A percentile compares a stretch with the other conserved stretches of the same genome.
phyloP scores from a whole-genome alignment of 805 yeast genomes.

The Cyberlindnera japonica region DNA sequence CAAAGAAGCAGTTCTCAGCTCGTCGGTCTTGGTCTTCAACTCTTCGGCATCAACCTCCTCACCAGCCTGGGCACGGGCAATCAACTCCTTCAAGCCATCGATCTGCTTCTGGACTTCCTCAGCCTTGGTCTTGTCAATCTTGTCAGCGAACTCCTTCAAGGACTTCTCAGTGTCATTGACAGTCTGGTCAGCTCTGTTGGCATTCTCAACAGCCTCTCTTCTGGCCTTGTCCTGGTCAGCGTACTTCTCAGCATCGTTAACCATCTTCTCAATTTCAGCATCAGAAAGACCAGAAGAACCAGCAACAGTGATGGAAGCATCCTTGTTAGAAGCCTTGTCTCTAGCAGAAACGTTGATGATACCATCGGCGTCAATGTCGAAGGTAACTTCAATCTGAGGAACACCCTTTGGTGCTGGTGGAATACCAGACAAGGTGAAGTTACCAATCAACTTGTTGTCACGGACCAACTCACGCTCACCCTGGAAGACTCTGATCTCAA shows the following conservation, averaged over 20 bases:
- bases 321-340: constrained; percentile 79
- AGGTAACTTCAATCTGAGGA: constrained; percentile 74
- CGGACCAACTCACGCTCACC: constrained; percentile 82
- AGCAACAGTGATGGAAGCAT: constrained; percentile 64
- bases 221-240: constrained; percentile 54
- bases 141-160: constrained; percentile 69
- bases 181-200: constrained; percentile 80
- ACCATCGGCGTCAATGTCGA: constrained; percentile 48
- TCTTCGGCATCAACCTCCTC: constrained; percentile 55
- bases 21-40: constrained; percentile 77
- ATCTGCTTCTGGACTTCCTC: constrained; percentile 40
- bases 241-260: constrained; percentile 57
- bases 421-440: constrained; percentile 67
- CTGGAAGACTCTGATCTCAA: constrained; percentile 94
- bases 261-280: constrained; percentile 56
- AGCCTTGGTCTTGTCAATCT: constrained; percentile 51
- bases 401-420: constrained; percentile 78
- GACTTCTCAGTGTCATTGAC: constrained; percentile 85
- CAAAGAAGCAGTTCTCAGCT: constrained; percentile 72
- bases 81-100: constrained; percentile 62
- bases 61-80: constrained; percentile 66
- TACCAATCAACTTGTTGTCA: constrained; percentile 80
- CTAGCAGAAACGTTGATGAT: constrained; percentile 78
- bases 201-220: constrained; percentile 63
- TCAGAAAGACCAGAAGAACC: constrained; percentile 61